A percentile compares a stretch with the other conserved stretches of the same genome.
Evolutionary conservation across 352 stramenopile genomes (phyloP).

Genomic region (Halophytophthora batemanensis): DNA sequence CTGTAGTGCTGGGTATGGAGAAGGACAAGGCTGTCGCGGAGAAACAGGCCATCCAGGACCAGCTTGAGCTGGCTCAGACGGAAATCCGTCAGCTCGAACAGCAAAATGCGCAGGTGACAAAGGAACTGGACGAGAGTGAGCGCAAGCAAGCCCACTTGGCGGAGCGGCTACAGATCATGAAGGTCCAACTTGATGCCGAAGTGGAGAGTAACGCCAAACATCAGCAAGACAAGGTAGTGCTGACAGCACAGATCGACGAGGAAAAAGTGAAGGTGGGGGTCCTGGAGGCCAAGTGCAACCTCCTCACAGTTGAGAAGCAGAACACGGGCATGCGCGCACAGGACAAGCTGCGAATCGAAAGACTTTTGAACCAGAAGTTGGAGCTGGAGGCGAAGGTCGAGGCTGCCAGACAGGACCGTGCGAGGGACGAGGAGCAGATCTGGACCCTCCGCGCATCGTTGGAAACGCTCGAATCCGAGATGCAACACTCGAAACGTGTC

Average conservation of each 20-base stretch:
- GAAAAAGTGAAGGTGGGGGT: constrained; percentile 58
- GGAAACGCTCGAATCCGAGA: constrained; percentile 66
- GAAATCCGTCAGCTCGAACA: constrained; percentile 34
- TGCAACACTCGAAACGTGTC: constrained; percentile 78
- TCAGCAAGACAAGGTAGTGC: constrained; percentile 33
- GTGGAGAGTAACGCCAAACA: constrained; percentile 36
- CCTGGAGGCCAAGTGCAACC: constrained; percentile 63
- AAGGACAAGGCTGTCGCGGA: constrained; percentile 50
- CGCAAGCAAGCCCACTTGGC: constrained; percentile 50
- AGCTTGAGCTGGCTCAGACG: constrained; percentile 25
- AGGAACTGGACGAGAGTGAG: constrained; percentile 45
- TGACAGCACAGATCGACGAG: constrained; percentile 48
- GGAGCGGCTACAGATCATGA: constrained; percentile 50
- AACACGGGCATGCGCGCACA: constrained; percentile 75
- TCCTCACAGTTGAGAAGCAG: constrained; percentile 66
- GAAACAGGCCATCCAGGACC: constrained; percentile 31
- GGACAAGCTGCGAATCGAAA: constrained; percentile 78
- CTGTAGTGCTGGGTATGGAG: constrained; percentile 51
- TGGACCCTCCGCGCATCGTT: constrained; percentile 59
- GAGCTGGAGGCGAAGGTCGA: constrained; percentile 69
- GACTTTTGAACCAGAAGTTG: constrained; percentile 74
- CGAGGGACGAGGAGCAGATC: constrained; percentile 72
- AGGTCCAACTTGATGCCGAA: constrained; percentile 63
- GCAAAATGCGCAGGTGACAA: constrained; percentile 39
- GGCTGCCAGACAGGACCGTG: constrained; percentile 44